phyloP scores from a whole-genome alignment of 495 filamentous ascomycete species.

The Hypomontagnella monticulosa region DNA sequence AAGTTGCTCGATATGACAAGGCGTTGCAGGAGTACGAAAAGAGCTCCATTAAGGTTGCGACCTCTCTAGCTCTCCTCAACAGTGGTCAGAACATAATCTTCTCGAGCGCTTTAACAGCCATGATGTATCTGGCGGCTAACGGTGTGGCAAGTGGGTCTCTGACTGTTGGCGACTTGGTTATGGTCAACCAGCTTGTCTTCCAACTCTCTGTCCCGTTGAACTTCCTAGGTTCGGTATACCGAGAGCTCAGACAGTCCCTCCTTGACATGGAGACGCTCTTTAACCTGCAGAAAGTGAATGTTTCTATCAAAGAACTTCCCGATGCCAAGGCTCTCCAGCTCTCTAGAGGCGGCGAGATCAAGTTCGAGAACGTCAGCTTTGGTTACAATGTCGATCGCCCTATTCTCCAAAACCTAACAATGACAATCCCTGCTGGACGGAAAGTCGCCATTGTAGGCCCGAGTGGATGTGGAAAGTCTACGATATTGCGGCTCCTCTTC shows the following conservation, averaged over 20 bases:
- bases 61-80: constrained; percentile 91
- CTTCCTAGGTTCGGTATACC: constrained; percentile 94
- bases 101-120: constrained; percentile 89
- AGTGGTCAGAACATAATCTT: constrained; percentile 99
- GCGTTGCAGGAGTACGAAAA: constrained; percentile 88
- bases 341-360: constrained; percentile 83
- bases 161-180: constrained; percentile 95
- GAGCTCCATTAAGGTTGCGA: constrained; percentile 95
- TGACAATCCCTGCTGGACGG: constrained; percentile 93
- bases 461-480: constrained; percentile 95
- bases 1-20: constrained; percentile 88
- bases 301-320: constrained; percentile 79
- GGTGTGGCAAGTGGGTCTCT: constrained; percentile 82
- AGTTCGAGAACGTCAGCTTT: constrained; percentile 94
- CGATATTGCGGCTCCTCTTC: constrained; percentile 88
- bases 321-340: constrained; percentile 77
- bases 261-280: constrained; percentile 99
- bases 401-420: constrained; percentile 82
- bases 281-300: constrained; percentile 98
- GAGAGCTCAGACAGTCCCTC: constrained; percentile 92
- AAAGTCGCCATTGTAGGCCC: constrained; percentile 97
- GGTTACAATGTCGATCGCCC: constrained; percentile 88
- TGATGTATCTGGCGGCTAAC: constrained; percentile 96
- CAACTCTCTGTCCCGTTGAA: constrained; percentile 96
- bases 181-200: constrained; percentile 99